Percentiles rank a stretch among this genome's conserved stretches.
Evolutionary conservation across 2,329 filamentous ascomycete species (phyloP).

Genomic region (Monosporascus sp.): DNA sequence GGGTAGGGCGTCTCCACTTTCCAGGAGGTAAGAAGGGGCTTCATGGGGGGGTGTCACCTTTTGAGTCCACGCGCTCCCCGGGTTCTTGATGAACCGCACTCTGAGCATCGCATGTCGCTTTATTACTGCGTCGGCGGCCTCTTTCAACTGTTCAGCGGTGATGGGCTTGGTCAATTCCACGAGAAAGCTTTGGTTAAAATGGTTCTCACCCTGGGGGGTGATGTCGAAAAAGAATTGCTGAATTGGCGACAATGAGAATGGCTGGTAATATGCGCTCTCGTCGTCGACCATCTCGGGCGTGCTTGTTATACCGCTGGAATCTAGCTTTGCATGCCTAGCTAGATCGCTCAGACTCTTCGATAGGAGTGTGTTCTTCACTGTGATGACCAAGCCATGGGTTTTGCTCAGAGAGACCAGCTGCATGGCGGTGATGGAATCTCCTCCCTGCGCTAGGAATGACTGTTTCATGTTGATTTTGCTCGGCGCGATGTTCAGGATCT

Average conservation of each 20-base stretch:
- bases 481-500: conserved; percentile 31
- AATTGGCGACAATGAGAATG: conserved; percentile 37
- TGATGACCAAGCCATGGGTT: conserved; percentile 22
- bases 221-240: conserved; percentile 36
- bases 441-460: conserved; percentile 35
- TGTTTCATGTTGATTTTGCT: conserved; percentile 23
- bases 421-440: conserved; percentile 40
- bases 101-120: conserved; percentile 30
- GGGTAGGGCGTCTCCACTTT: background rate
- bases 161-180: conserved; percentile 26
- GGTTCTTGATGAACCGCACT: conserved; percentile 21
- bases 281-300: conserved; percentile 5
- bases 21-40: background rate
- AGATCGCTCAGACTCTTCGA: conserved; percentile 14
- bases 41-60: background rate
- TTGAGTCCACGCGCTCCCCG: background rate
- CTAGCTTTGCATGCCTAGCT: conserved; percentile 18
- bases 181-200: conserved; percentile 33
- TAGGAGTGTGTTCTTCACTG: conserved; percentile 27
- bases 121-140: conserved; percentile 20
- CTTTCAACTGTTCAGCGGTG: conserved; percentile 3
- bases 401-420: conserved; percentile 33
- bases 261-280: conserved; percentile 4
- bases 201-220: conserved; percentile 27
- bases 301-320: conserved; percentile 4